Percentiles rank a stretch among this genome's conserved stretches.
These are phyloP conservation scores for Rubroboletus pulcherrimus DNA, from an alignment of 768 basidiomycete genomes.

Conservation along the genomic window DNA sequence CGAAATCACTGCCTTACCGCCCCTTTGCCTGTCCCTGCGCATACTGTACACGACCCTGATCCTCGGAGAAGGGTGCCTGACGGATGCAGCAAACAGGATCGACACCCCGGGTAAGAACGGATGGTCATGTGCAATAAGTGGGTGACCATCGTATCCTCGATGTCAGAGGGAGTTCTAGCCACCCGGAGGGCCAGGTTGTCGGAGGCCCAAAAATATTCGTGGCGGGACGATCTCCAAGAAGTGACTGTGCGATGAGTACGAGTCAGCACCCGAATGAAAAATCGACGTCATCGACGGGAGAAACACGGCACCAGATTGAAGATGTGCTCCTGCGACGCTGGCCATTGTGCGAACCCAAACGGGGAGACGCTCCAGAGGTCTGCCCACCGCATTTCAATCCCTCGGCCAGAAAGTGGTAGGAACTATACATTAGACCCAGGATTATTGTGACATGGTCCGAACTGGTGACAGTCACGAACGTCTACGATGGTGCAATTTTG, in stretches of 20 bases:
- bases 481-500: neutral
- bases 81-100: too few relatives aligned
- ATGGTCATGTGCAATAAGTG: neutral
- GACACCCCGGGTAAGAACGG: neutral
- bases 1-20: too few relatives aligned
- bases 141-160: too few relatives aligned
- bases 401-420: neutral
- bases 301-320: neutral
- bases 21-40: too few relatives aligned
- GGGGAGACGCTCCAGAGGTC: neutral
- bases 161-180: too few relatives aligned
- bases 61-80: too few relatives aligned
- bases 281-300: neutral
- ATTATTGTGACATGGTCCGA: neutral
- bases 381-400: neutral
- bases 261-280: neutral
- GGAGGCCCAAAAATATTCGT: too few relatives aligned
- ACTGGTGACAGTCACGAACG: neutral
- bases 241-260: too few relatives aligned
- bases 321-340: neutral
- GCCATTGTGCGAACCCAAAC: too few relatives aligned
- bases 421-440: neutral
- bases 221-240: neutral
- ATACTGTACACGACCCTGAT: too few relatives aligned
- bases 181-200: neutral